Evolutionary conservation across 202 grass and related monocot species (phyloP), one percentile per base, ranked within the genome.

Genomic region (Setaria italica): DNA sequence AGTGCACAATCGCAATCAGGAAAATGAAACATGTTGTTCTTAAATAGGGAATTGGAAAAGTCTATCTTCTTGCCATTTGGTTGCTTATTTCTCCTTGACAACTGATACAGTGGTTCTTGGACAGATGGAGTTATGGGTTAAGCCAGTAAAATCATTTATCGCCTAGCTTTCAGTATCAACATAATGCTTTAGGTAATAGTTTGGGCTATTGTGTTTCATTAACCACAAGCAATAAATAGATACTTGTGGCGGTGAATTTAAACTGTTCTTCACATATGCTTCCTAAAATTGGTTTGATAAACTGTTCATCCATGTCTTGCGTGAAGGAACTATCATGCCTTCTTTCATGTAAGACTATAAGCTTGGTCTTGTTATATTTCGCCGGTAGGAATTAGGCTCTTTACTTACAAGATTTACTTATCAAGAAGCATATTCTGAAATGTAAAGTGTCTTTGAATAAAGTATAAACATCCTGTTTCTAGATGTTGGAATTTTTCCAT

Each of bases 241-340:
- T 82, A 82, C 73, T 79, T 64, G 43, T 17, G 5, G 68, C 13
- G 10, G 48, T 65, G 11, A 79, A 79, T 83, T 71, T 51, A 5
- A 72, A 37, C 64, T 39, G 11, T 25, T 70, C 1, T n/a, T 8
- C 11, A 7, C 20, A 66, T 55, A 21, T 74, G 16, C 17, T 54
- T 54, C 35, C 34, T 55, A 64, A 86, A 62, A 11, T 42, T 74
- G 6, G 51, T 70, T 77, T 74, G 34, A 80, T 81, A 70, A n/a
- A 35, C n/a, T n/a, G 12, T 65, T 3, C 55, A 76, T 65, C 51
- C 7, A 57, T 55, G 11, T 49, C 58, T 89, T 82, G 9, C 21
- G 14, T 69, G 12, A 39, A 65, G 48, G 46, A 21, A 47, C 50
- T 71, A 62, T 67, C 15, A 34, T 68, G 11, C 60, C 45, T 81